These are phyloP conservation scores for Aspergillus heteromorphus DNA, from an alignment of 495 filamentous ascomycete genomes.

Conservation along the genomic window DNA sequence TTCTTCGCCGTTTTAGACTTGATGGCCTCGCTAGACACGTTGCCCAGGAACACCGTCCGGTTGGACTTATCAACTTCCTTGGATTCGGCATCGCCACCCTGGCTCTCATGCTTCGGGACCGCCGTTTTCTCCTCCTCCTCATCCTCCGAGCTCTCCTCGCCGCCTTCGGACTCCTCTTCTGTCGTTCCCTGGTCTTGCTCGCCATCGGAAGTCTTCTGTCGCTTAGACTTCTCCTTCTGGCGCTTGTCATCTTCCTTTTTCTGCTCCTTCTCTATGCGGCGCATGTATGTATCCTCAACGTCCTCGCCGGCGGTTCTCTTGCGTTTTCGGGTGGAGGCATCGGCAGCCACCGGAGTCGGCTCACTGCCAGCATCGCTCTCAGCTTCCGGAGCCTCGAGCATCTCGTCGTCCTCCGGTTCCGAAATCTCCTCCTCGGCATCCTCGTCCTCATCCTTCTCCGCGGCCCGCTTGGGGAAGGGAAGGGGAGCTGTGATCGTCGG, in stretches of 20 bases:
- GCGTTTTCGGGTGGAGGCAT: slow-evolving; percentile 60
- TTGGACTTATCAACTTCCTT: slow-evolving; percentile 75
- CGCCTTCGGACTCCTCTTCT: slow-evolving; percentile 11
- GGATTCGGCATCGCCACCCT: slow-evolving; percentile 32
- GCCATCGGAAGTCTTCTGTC: slow-evolving; percentile 13
- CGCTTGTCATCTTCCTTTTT: slow-evolving; percentile 44
- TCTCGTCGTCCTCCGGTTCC: slow-evolving; percentile 38
- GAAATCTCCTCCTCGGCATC: slow-evolving; percentile 29
- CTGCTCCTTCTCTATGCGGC: slow-evolving; percentile 59
- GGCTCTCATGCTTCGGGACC: slow-evolving; percentile 55
- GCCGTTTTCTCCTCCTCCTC: slow-evolving; percentile 16
- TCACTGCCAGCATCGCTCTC: slow-evolving; percentile 29
- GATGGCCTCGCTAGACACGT: slow-evolving; percentile 77
- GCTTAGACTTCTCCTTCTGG: slow-evolving; percentile 16
- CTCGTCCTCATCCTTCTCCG: slow-evolving; percentile 26
- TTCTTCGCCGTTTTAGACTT: slow-evolving; percentile 76
- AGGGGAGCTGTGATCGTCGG: slow-evolving; percentile 45
- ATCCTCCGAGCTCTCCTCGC: slow-evolving; percentile 21
- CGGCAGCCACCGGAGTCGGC: slow-evolving; percentile 28
- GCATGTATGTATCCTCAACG: slow-evolving; percentile 77
- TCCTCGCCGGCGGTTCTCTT: slow-evolving; percentile 72
- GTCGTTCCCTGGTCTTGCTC: slow-evolving; percentile 25
- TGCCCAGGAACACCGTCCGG: slow-evolving; percentile 89
- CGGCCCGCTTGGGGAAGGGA: slow-evolving; percentile 7
- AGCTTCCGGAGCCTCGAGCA: slow-evolving; percentile 39